Conservation (phyloP, 176 grass and related monocot species). For the Triticum dicoccoides region DNA sequence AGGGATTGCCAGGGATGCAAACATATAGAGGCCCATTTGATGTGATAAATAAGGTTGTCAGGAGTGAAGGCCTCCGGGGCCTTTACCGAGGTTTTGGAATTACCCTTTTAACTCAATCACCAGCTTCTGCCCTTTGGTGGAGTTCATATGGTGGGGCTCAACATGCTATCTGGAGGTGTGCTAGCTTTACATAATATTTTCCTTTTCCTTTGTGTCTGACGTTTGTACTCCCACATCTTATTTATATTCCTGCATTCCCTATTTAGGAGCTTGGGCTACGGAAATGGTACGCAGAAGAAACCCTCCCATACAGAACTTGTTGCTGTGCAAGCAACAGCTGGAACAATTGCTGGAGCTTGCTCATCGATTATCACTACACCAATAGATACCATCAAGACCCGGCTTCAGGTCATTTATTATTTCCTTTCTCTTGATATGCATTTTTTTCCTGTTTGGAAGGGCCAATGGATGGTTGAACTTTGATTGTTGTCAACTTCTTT, state of each 20-base stretch:
- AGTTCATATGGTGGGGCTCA: constrained; percentile 81
- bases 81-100: constrained; percentile 95
- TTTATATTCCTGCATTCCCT: constrained; percentile 21
- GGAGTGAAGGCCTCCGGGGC: constrained; percentile 65
- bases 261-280: constrained; percentile 86
- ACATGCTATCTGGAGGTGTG: constrained; percentile 91
- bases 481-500: constrained; percentile 7
- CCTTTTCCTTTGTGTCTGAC: background rate
- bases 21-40: constrained; percentile 72
- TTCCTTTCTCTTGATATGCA: constrained; percentile 14
- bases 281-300: constrained; percentile 55
- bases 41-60: constrained; percentile 76
- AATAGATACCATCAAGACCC: constrained; percentile 92
- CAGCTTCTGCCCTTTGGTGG: constrained; percentile 99
- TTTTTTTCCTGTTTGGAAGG: constrained; percentile 1
- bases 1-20: constrained; percentile 81
- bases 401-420: constrained; percentile 66
- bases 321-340: constrained; percentile 85
- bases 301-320: constrained; percentile 78
- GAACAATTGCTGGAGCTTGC: constrained; percentile 92
- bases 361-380: constrained; percentile 94
- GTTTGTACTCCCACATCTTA: background rate
- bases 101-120: constrained; percentile 80
- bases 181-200: constrained; percentile 13
- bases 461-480: background rate